Conservation (phyloP, 1,284 basidiomycete genomes). For the Rhodotorula sp. region DNA sequence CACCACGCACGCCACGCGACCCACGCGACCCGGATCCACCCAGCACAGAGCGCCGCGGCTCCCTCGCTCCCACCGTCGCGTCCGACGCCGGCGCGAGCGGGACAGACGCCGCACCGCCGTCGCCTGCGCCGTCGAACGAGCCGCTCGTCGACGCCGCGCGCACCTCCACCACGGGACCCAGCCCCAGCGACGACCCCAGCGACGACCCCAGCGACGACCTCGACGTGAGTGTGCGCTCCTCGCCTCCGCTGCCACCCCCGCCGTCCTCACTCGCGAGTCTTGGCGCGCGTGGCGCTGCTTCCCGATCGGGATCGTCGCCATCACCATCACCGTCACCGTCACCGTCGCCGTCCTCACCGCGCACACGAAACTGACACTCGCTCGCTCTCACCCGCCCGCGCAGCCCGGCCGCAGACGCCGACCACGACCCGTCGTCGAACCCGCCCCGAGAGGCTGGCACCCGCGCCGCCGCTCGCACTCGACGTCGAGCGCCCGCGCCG, state of each 20-base stretch:
- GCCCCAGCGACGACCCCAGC: too few species aligned
- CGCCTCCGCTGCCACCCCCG: too few species aligned
- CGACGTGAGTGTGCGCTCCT: constrained; percentile 29
- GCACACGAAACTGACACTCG: background rate
- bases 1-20: constrained; percentile 1
- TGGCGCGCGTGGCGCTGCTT: background rate
- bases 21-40: background rate
- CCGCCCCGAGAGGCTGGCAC: background rate
- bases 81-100: background rate
- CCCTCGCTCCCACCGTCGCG: background rate
- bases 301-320: too few species aligned
- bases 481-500: background rate
- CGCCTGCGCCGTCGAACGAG: constrained; percentile 15
- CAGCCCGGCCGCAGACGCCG: constrained; percentile 32
- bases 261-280: too few species aligned
- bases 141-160: constrained; percentile 1
- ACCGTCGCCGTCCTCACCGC: background rate
- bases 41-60: too few species aligned
- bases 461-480: constrained; percentile 28
- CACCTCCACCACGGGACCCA: constrained; percentile 17
- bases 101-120: background rate
- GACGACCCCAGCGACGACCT: too few species aligned
- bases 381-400: background rate
- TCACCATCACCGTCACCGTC: too few species aligned
- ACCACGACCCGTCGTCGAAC: constrained; percentile 13